phyloP scores from a whole-genome alignment of 306 rosid genomes.

The Rubus parviflorus region DNA sequence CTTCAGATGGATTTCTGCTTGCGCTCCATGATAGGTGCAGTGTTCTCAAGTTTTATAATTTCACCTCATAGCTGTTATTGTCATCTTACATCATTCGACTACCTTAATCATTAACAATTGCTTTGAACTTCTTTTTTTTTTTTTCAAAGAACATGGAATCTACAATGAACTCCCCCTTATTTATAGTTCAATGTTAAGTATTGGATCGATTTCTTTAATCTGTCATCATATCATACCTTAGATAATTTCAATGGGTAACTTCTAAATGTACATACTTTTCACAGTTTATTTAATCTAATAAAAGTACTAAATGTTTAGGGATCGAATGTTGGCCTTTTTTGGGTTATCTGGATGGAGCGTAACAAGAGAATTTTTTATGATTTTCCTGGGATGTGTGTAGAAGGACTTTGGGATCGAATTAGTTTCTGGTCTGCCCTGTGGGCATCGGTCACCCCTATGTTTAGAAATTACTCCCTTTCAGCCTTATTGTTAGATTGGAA shows the following conservation, averaged over 20 bases:
- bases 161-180: not conserved
- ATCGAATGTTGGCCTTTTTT: too few relatives aligned
- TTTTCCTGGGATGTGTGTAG: too few relatives aligned
- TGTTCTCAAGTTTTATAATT: slow-evolving; percentile 4
- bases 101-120: not conserved
- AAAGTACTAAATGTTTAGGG: too few relatives aligned
- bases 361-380: too few relatives aligned
- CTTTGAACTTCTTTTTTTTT: not conserved
- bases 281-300: not conserved
- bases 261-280: not conserved
- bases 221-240: not conserved
- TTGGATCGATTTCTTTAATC: not conserved
- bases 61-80: not conserved
- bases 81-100: not conserved
- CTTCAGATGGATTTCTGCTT: slow-evolving; percentile 74
- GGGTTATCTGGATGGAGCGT: too few relatives aligned
- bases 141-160: not conserved
- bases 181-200: not conserved
- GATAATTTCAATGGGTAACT: not conserved
- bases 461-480: too few relatives aligned
- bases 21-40: slow-evolving; percentile 89
- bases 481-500: too few relatives aligned
- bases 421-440: too few relatives aligned
- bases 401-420: too few relatives aligned
- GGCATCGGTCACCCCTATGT: too few relatives aligned